Evolutionary conservation across 345 rosid genomes (phyloP).

Genomic region (Lepidium aucheri): DNA sequence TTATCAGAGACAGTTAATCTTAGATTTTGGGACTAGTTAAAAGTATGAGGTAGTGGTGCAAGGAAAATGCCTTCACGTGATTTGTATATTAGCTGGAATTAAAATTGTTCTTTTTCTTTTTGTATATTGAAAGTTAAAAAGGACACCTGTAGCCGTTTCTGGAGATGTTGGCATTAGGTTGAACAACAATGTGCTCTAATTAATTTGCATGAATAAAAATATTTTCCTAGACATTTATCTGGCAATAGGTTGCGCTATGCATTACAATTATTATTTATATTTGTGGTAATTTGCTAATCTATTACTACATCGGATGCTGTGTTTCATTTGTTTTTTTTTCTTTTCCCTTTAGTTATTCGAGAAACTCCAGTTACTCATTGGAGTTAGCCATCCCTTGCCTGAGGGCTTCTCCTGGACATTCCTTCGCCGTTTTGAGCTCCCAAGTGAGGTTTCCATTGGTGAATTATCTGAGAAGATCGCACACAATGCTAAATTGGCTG

Average conservation of each 20-base stretch:
- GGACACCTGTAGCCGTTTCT: background rate
- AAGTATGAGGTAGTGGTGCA: background rate
- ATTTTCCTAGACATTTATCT: background rate
- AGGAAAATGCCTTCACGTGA: background rate
- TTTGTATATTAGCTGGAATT: background rate
- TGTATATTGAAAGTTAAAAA: background rate
- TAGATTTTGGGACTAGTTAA: background rate
- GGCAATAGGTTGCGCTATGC: background rate
- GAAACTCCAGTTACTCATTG: slow-evolving; percentile 54
- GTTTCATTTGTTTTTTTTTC: slow-evolving; percentile 9
- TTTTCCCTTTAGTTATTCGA: slow-evolving; percentile 40
- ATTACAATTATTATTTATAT: background rate
- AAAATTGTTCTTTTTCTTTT: background rate
- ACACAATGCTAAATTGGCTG: slow-evolving; percentile 80
- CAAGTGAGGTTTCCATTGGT: slow-evolving; percentile 38
- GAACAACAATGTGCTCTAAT: background rate
- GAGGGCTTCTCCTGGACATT: slow-evolving; percentile 87
- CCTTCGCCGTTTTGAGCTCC: slow-evolving; percentile 53
- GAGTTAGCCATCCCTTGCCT: slow-evolving; percentile 72
- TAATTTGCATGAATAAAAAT: background rate
- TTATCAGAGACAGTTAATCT: background rate
- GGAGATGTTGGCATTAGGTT: background rate
- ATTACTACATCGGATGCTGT: background rate
- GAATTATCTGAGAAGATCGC: slow-evolving; percentile 50
- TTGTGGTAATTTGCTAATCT: background rate